These are phyloP conservation scores for Vachellia pachyceras DNA, from an alignment of 306 rosid species.

Conservation along the genomic window DNA sequence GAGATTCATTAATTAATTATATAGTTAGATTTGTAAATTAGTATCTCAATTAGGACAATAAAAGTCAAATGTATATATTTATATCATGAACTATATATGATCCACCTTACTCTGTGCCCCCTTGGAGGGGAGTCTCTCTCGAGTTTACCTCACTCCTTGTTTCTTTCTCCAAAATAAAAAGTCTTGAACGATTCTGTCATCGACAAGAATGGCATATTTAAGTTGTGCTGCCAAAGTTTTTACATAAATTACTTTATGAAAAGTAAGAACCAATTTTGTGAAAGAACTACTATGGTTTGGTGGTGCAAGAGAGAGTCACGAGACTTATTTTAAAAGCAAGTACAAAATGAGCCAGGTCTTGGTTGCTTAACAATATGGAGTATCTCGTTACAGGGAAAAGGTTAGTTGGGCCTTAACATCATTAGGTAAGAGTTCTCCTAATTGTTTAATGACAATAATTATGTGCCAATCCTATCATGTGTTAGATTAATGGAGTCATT, in stretches of 20 bases:
- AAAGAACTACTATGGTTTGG: slow-evolving; percentile 54
- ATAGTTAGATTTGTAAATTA: neutral
- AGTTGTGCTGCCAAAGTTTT: slow-evolving; percentile 27
- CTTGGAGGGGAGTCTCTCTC: slow-evolving; percentile 30
- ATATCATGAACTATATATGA: neutral
- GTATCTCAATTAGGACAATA: slow-evolving; percentile 15
- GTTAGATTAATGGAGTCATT: slow-evolving; percentile 23
- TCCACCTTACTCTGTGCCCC: neutral
- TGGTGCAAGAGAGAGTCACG: slow-evolving; percentile 56
- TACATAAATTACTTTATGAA: slow-evolving; percentile 16
- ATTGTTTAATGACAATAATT: slow-evolving; percentile 36
- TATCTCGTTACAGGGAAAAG: slow-evolving; percentile 49
- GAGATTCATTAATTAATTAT: slow-evolving; percentile 16
- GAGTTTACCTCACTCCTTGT: slow-evolving; percentile 21
- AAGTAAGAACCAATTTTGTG: slow-evolving; percentile 8
- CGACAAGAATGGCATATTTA: slow-evolving; percentile 48
- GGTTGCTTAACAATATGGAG: slow-evolving; percentile 57
- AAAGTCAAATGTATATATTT: neutral
- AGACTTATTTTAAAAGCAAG: slow-evolving; percentile 64
- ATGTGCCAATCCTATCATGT: neutral
- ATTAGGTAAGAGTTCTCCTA: slow-evolving; percentile 54
- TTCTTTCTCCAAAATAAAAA: slow-evolving; percentile 40
- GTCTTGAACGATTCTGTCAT: slow-evolving; percentile 37
- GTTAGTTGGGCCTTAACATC: slow-evolving; percentile 71
- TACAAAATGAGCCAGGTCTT: slow-evolving; percentile 36